These are phyloP conservation scores for Drechslerella dactyloides DNA, from an alignment of 2,329 filamentous ascomycete genomes.

Conservation along the genomic window DNA sequence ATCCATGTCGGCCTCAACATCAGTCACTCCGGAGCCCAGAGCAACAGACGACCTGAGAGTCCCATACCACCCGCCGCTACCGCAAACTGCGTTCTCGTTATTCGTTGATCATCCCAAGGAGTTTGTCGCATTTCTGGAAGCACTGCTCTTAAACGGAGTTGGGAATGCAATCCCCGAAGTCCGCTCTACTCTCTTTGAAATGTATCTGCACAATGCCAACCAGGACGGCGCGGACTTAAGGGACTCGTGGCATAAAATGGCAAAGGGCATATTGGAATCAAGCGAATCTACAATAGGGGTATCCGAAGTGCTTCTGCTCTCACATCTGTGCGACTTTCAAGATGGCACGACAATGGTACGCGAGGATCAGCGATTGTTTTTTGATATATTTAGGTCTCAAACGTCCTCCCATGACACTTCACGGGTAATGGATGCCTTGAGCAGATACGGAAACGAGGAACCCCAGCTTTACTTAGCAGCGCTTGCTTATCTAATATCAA, in stretches of 20 bases:
- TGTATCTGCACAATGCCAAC: constrained; percentile 90
- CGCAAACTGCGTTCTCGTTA: constrained; percentile 88
- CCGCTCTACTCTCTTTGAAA: constrained; percentile 94
- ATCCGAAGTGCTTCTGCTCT: constrained; percentile 90
- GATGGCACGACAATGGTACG: constrained; percentile 91
- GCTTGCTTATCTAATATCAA: constrained; percentile 89
- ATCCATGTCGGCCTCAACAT: constrained; percentile 9
- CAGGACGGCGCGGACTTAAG: constrained; percentile 69
- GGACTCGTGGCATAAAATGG: constrained; percentile 85
- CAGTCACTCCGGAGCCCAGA: constrained; percentile 3
- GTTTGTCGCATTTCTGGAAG: constrained; percentile 91
- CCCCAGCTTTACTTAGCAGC: constrained; percentile 92
- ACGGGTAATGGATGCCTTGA: constrained; percentile 85
- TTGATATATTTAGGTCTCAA: constrained; percentile 96
- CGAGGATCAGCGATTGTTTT: constrained; percentile 87
- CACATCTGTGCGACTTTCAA: constrained; percentile 85
- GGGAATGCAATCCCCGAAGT: constrained; percentile 67
- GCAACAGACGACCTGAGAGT: constrained; percentile 50
- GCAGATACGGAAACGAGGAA: constrained; percentile 89
- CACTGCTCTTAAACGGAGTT: constrained; percentile 73
- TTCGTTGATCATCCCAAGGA: constrained; percentile 93
- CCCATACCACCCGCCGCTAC: constrained; percentile 79
- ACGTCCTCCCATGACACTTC: constrained; percentile 88
- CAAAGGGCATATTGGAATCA: constrained; percentile 83
- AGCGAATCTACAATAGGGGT: constrained; percentile 79